Conservation (phyloP, 345 rosid genomes). For the Gossypioides kirkii region DNA sequence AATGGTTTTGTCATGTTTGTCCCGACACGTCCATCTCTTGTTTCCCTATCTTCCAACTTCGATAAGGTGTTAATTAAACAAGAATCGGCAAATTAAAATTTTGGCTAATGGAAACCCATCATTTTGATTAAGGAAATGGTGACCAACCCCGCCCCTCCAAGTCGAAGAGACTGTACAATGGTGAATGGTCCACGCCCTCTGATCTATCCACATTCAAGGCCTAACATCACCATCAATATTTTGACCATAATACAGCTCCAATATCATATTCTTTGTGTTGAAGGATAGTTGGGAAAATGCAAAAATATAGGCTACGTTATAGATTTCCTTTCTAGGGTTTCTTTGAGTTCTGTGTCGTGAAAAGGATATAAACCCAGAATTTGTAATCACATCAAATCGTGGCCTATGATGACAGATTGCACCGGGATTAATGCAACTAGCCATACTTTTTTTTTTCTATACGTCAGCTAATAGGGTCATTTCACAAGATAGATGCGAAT, state of each 20-base stretch:
- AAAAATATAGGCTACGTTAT: too few species aligned
- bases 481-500: neutral
- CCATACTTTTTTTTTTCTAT: neutral
- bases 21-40: conserved; percentile 45
- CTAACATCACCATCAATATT: neutral
- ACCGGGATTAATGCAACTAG: conserved; percentile 3
- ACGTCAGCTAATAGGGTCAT: neutral
- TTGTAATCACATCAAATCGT: neutral
- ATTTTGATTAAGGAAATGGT: conserved; percentile 17
- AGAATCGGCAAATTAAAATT: neutral
- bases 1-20: conserved; percentile 42
- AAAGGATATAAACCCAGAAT: neutral
- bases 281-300: too few species aligned
- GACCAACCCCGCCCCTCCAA: conserved; percentile 27
- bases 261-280: neutral
- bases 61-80: conserved; percentile 15
- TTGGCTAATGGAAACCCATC: conserved; percentile 17
- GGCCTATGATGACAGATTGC: neutral
- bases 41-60: conserved; percentile 51
- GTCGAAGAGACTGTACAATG: conserved; percentile 17
- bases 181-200: conserved; percentile 22
- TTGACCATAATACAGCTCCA: neutral
- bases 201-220: neutral
- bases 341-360: neutral
- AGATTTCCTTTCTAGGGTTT: neutral